Percentiles rank a stretch among this genome's conserved stretches.
phyloP scores from a whole-genome alignment of 2,329 filamentous ascomycete genomes.

The Penicillium sp. region DNA sequence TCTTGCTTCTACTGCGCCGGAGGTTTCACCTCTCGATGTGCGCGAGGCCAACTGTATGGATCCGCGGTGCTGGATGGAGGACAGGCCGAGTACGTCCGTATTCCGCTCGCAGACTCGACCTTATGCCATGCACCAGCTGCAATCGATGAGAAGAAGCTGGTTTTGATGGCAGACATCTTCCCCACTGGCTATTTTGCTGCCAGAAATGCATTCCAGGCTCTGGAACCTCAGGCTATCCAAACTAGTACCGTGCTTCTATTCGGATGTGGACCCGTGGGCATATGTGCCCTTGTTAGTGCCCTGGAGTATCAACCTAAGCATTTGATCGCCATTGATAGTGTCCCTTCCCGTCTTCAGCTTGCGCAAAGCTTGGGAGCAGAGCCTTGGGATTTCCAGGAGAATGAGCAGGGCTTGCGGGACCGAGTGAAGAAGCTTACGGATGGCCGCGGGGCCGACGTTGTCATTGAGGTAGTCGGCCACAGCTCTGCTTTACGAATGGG shows the following conservation, averaged over 20 bases:
- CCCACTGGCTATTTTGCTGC: slow-evolving; percentile 78
- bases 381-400: slow-evolving; percentile 70
- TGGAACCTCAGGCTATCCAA: slow-evolving; percentile 48
- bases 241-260: slow-evolving; percentile 62
- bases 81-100: slow-evolving; percentile 76
- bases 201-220: slow-evolving; percentile 66
- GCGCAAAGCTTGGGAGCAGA: slow-evolving; percentile 73
- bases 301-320: slow-evolving; percentile 68
- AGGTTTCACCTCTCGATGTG: slow-evolving; percentile 72
- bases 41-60: slow-evolving; percentile 67
- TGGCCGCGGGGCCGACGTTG: slow-evolving; percentile 77
- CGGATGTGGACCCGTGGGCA: slow-evolving; percentile 77
- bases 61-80: slow-evolving; percentile 67
- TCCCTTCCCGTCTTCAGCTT: slow-evolving; percentile 68
- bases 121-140: slow-evolving; percentile 66
- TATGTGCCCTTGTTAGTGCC: slow-evolving; percentile 77
- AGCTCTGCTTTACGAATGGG: slow-evolving; percentile 65
- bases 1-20: slow-evolving; percentile 80
- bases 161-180: slow-evolving; percentile 90
- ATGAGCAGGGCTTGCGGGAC: slow-evolving; percentile 57
- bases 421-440: slow-evolving; percentile 68
- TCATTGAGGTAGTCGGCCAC: slow-evolving; percentile 73
- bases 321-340: slow-evolving; percentile 74
- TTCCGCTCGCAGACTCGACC: slow-evolving; percentile 77
- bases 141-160: slow-evolving; percentile 69